Base-by-base conservation (phyloP, 495 filamentous ascomycete genomes). In the Ascobolus immersus region DNA sequence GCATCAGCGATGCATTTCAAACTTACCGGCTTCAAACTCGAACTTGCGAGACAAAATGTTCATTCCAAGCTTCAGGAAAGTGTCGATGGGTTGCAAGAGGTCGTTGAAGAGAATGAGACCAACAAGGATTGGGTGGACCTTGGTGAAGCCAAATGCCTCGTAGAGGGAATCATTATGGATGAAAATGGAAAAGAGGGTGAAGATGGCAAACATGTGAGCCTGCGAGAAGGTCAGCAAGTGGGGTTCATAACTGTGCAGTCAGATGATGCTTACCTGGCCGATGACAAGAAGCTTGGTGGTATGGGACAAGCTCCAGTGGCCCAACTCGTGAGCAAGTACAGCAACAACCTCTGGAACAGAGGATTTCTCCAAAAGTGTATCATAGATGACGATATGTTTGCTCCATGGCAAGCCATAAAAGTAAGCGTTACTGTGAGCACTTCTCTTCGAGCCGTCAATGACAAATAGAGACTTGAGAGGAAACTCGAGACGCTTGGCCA, bases 321-420 rank as follows among this genome's bases (percentile, higher is more conserved):
- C 86, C 29, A 96, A 67, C 54, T 96, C 86, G 47, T 96, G 86
- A 24, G 77, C 78, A 20, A 96, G 61, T 22, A 96, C 81, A 34
- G 86, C 84, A 14, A 91, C 80, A 26, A 96, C 82, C 53, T 96
- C 86, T 44, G 81, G 64, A 2, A 72, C 67, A 42, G 79, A 68
- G 51, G 72, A 82, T 62, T 94, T 89, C 53, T 93, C 84, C 33
- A 96, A 81, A 41, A 96, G 54, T 8, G 86, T 96, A 48, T 96
- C 86, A 45, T 89, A 96, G 49, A 96, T 89, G 44, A 96, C 86
- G 56, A 96, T 96, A 59, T 92, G 86, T 66, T 96, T 96, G 66
- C 91, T 93, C 82, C 86, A 94, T 5, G 86, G 86, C 35, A 96
- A 63, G 34, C 86, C 86, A 41, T 86, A 91, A 57, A 96, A 96